Evolutionary conservation across 2,329 filamentous ascomycete species (phyloP).

Genomic region (Diaporthe batatas): DNA sequence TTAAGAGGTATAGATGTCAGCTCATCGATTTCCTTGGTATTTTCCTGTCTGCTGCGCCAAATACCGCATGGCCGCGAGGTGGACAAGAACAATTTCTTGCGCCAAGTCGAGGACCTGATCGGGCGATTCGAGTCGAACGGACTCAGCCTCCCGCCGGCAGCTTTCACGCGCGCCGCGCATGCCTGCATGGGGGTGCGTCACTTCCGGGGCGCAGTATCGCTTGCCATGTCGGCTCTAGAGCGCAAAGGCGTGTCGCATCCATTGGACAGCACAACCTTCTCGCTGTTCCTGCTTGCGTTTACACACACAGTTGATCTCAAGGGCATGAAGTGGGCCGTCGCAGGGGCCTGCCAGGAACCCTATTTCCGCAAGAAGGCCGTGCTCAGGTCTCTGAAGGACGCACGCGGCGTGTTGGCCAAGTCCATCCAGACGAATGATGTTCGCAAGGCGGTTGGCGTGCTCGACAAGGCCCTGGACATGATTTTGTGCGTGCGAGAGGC

Average conservation of each 20-base stretch:
- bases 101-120: slow-evolving; percentile 45
- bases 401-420: slow-evolving; percentile 44
- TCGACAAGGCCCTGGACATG: slow-evolving; percentile 46
- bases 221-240: slow-evolving; percentile 48
- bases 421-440: slow-evolving; percentile 30
- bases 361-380: slow-evolving; percentile 45
- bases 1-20: slow-evolving; percentile 58
- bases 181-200: slow-evolving; percentile 48
- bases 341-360: slow-evolving; percentile 42
- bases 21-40: slow-evolving; percentile 55
- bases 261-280: slow-evolving; percentile 52
- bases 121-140: slow-evolving; percentile 44
- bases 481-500: slow-evolving; percentile 43
- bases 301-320: slow-evolving; percentile 46
- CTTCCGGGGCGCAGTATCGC: slow-evolving; percentile 47
- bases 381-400: slow-evolving; percentile 44
- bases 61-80: slow-evolving; percentile 46
- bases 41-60: slow-evolving; percentile 54
- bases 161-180: slow-evolving; percentile 50
- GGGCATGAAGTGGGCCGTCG: slow-evolving; percentile 46
- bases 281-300: slow-evolving; percentile 48
- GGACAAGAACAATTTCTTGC: slow-evolving; percentile 43
- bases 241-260: slow-evolving; percentile 40
- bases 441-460: slow-evolving; percentile 40
- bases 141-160: slow-evolving; percentile 46